Evolutionary conservation across 192 early-diverging fungal genomes (phyloP).

Genomic region (Phlyctochytrium bullatum): DNA sequence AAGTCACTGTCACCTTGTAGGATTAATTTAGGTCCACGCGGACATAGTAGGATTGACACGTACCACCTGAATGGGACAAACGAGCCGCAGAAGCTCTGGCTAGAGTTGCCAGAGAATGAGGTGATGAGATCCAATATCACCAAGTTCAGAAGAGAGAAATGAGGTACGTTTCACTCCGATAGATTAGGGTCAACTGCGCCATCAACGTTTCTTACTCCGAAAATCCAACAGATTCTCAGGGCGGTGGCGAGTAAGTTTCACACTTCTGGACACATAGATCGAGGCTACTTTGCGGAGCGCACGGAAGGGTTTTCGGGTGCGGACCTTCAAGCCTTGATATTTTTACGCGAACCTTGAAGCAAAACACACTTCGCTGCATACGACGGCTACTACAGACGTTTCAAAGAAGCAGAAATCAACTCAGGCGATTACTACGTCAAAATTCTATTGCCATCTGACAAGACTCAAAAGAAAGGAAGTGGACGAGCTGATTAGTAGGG

Average conservation of each 20-base stretch:
- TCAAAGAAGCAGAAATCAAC: neutral
- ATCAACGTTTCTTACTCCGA: neutral
- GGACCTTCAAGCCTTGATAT: conserved; percentile 90
- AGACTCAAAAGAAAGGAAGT: neutral
- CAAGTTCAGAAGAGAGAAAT: conserved; percentile 63
- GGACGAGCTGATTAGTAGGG: conserved; percentile 27
- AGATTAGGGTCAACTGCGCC: neutral
- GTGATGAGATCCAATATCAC: too few species aligned
- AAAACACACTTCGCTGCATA: conserved; percentile 55
- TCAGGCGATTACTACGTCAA: neutral
- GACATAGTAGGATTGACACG: too few species aligned
- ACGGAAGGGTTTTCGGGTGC: conserved; percentile 85
- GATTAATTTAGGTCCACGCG: too few species aligned
- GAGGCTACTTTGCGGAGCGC: conserved; percentile 55
- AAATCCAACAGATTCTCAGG: conserved; percentile 61
- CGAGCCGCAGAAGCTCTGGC: too few species aligned
- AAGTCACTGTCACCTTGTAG: too few species aligned
- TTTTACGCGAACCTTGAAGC: conserved; percentile 90
- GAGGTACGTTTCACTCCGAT: conserved; percentile 43
- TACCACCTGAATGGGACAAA: too few species aligned
- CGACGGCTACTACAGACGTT: neutral
- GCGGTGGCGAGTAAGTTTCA: conserved; percentile 72
- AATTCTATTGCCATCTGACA: neutral
- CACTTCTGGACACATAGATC: conserved; percentile 61
- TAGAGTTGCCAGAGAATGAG: too few species aligned